Conservation (phyloP, 768 basidiomycete species). For the Russula abietina region DNA sequence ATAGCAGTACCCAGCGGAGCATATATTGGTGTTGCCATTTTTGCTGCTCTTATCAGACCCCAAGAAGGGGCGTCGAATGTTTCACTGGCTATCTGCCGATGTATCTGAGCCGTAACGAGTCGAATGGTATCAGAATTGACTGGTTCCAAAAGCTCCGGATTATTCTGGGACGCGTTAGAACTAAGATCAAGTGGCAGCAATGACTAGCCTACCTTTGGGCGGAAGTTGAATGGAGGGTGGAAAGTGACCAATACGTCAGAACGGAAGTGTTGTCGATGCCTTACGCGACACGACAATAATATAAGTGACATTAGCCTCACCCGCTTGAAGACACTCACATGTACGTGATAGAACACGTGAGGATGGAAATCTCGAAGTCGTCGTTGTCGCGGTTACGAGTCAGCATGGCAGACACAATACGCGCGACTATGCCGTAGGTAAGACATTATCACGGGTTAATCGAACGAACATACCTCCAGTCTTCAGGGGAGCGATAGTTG, state of each 20-base stretch:
- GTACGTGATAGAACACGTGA: slow-evolving; percentile 78
- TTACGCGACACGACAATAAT: slow-evolving; percentile 29
- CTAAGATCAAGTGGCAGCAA: not conserved
- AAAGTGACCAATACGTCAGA: slow-evolving; percentile 84
- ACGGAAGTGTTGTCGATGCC: slow-evolving; percentile 82
- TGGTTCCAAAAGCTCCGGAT: slow-evolving; percentile 66
- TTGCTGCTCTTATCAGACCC: slow-evolving; percentile 67
- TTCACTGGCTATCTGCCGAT: slow-evolving; percentile 64
- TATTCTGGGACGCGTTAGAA: slow-evolving; percentile 38
- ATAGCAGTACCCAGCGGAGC: slow-evolving; percentile 83
- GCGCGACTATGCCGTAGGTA: slow-evolving; percentile 48
- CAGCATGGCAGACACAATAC: slow-evolving; percentile 73
- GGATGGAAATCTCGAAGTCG: slow-evolving; percentile 64
- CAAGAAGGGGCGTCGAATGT: slow-evolving; percentile 84
- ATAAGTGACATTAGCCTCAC: slow-evolving; percentile 13
- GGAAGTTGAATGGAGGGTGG: slow-evolving; percentile 62
- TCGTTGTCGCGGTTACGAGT: slow-evolving; percentile 60
- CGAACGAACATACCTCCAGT: slow-evolving; percentile 58
- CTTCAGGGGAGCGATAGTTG: slow-evolving; percentile 80
- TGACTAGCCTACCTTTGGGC: slow-evolving; percentile 43
- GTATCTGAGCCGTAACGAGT: slow-evolving; percentile 53
- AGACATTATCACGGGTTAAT: not conserved
- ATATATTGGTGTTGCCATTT: slow-evolving; percentile 74
- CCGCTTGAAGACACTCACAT: slow-evolving; percentile 42
- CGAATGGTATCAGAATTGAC: slow-evolving; percentile 58